phyloP scores from a whole-genome alignment of 345 rosid species.

The Euphorbia tirucalli region DNA sequence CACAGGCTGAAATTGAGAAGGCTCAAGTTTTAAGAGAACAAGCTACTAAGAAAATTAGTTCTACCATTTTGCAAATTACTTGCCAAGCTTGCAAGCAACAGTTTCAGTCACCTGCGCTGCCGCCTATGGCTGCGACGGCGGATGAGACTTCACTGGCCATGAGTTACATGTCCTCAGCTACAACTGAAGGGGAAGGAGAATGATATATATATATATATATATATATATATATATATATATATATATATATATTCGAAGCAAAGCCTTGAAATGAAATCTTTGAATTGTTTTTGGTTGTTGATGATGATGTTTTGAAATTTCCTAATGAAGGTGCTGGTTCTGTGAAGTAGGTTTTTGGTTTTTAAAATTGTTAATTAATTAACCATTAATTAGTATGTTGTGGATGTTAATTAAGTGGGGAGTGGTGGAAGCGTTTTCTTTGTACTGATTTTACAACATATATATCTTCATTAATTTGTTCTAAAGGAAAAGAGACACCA shows the following conservation, averaged over 20 bases:
- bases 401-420: slow-evolving; percentile 5
- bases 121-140: slow-evolving; percentile 26
- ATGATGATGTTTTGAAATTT: not conserved
- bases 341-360: slow-evolving; percentile 10
- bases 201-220: not conserved
- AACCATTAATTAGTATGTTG: slow-evolving; percentile 6
- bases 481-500: slow-evolving; percentile 10
- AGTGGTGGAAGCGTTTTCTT: slow-evolving; percentile 4
- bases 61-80: slow-evolving; percentile 65
- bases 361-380: slow-evolving; percentile 1
- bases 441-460: slow-evolving; percentile 1
- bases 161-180: slow-evolving; percentile 81
- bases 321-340: not conserved
- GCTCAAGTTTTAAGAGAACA: slow-evolving; percentile 63
- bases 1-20: slow-evolving; percentile 64
- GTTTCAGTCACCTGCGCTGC: slow-evolving; percentile 42
- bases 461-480: slow-evolving; percentile 5
- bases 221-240: not conserved
- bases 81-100: slow-evolving; percentile 73
- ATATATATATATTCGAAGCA: not conserved
- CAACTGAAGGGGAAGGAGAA: slow-evolving; percentile 64
- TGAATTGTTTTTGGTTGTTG: slow-evolving; percentile 8
- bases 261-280: not conserved
- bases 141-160: slow-evolving; percentile 72
- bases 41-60: slow-evolving; percentile 62